These are phyloP conservation scores for Kwoniella mangroviensis DNA, from an alignment of 768 basidiomycete species.

Conservation along the genomic window DNA sequence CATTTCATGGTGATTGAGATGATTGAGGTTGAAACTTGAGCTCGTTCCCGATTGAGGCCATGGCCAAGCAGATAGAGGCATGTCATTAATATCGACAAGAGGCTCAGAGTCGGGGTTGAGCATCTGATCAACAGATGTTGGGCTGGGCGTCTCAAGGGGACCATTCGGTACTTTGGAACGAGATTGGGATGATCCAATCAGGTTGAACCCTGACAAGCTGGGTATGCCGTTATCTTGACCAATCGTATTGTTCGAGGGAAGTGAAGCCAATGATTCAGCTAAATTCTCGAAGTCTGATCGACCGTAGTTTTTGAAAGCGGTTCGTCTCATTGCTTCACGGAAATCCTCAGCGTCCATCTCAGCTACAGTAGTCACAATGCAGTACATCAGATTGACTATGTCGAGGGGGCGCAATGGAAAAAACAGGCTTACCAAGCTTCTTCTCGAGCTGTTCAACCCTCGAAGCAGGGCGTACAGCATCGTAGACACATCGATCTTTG, in stretches of 20 bases:
- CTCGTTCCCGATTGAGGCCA: conserved; percentile 12
- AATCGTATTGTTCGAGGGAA: not conserved
- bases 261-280: no score
- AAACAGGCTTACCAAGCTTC: conserved; percentile 33
- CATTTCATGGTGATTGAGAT: not conserved
- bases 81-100: not conserved
- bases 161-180: not conserved
- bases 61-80: conserved; percentile 7
- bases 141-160: not conserved
- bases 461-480: conserved; percentile 45
- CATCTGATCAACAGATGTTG: not conserved
- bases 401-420: not conserved
- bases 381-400: not conserved
- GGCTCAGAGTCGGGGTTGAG: not conserved
- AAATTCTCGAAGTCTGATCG: conserved; percentile 5
- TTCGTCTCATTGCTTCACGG: conserved; percentile 2
- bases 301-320: conserved; percentile 16
- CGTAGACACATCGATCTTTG: conserved; percentile 46
- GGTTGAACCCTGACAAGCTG: not conserved
- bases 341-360: conserved; percentile 42
- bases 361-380: conserved; percentile 18
- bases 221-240: conserved; percentile 18
- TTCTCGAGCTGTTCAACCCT: conserved; percentile 43
- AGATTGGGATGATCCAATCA: not conserved
- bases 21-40: not conserved